Evolutionary conservation across 768 basidiomycete genomes (phyloP), one percentile per base, ranked within the genome.

Genomic region (Tricholoma saponaceum): DNA sequence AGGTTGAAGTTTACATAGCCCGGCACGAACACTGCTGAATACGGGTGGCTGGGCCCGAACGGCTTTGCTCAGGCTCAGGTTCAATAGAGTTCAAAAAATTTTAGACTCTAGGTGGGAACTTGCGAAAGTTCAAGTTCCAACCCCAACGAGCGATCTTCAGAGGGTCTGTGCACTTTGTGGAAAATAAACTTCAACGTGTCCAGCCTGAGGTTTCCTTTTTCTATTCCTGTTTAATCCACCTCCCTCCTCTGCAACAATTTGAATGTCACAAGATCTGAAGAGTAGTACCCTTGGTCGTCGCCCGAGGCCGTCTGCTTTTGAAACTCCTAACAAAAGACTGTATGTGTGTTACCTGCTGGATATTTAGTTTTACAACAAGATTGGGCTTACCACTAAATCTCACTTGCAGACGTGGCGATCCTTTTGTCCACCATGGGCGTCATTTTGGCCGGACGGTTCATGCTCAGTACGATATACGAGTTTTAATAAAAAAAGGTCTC

Each of bases 371-470:
- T 35, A 1, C 41, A 37, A 20, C 39, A 22, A 12, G 4, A 25
- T 5, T 23, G 23, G 9, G 44, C 22, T 25, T 23, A 22, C 18
- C 18, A 8, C 22, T 43, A 18, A 5, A 20, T 43, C 8, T 43
- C 1, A 12, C 12, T 25, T 25, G 23, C 10, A 46, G 44, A 46
- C 44, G 23, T 20, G 20, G 41, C 18, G 44, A 46, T 13, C 44
- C 44, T 13, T 46, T 25, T 9, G 30, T 35, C 18, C 35, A 54
- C 6, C 39, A 39, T 44, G 33, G 35, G 5, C 39, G 41, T 5
- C 53, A 54, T 43, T 54, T 54, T 12, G 41, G 53, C 8, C 53
- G 53, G 12, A 54, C 53, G 0, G 22, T 39, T n/a, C 53, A 41
- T 43, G 28, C 53, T 18, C 41, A 37, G 12, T 16, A 7, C 4